Evolutionary conservation across 2,329 filamentous ascomycete genomes (phyloP), one percentile per base, ranked within the genome.

Genomic region (Neonectria ditissima): DNA sequence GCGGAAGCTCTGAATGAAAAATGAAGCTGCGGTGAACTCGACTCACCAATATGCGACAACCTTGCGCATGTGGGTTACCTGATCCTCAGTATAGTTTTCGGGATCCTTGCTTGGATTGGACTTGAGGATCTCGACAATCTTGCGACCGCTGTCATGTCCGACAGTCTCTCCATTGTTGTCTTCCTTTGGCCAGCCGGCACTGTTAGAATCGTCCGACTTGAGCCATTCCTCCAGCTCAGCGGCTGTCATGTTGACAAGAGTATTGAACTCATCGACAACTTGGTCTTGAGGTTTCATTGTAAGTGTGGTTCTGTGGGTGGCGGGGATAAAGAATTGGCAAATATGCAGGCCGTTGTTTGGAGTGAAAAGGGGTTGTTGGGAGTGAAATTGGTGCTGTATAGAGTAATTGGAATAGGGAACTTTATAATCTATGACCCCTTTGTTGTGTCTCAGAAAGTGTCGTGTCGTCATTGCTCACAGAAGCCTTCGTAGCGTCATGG

Each of bases 171-270:
- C 86, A 3, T 82, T 83, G 11, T 81, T 82, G 57, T 85, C 82
- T 56, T 86, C 83, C 68, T 89, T 89, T 43, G 76, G 77, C 88
- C 87, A 90, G 2, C 89, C 89, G 1, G 88, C 83, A 18, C 80
- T 82, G 51, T 81, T 80, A 10, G 87, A 90, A 32, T 87, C 82
- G n/a, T 85, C 82, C 7, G 83, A 81, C 65, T 86, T 82, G 24
- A 91, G 82, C 89, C 89, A 91, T 24, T 83, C 79, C 69, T 88
- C 82, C 16, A 91, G 82, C 66, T 91, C 88, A 2, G 81, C 75
- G 2, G 87, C 80, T 11, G 81, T 84, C 88, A 91, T 91, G 75
- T 91, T 91, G 75, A 91, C 87, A 50, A 90, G 77, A 41, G 86
- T 82, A 65, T 91, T 90, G 81, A 90, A 91, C 73, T 91, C 88